Evolutionary conservation across 495 filamentous ascomycete species (phyloP), one percentile per base, ranked within the genome.

Genomic region (Amorphotheca resinae): DNA sequence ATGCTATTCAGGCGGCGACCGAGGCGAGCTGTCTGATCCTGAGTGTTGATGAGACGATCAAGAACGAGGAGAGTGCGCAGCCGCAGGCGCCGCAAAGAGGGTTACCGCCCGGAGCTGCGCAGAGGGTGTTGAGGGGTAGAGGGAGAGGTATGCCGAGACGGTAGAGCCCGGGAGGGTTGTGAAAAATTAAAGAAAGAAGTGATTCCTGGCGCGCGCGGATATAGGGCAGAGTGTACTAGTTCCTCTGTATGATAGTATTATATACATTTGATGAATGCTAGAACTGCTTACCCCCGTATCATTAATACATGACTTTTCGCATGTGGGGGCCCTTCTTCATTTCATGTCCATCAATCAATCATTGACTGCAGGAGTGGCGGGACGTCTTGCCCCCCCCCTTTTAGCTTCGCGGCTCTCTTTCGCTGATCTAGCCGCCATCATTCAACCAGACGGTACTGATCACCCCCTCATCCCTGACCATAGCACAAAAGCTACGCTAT

Each of bases 21-120:
- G 91, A 95, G 66, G 91, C 91, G 8, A 77, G 80, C 43, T 98
- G 91, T 67, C 63, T 96, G 72, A 95, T 98, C 48, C 64, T 98
- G 60, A 82, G 84, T 51, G 89, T 98, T 28, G 89, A 98, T 59
- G 89, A 98, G 75, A 95, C 89, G 14, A 95, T 98, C 61, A 84
- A 79, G 62, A 98, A 95, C 64, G 83, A 98, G 68, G 85, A 95
- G 65, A 87, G 80, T 46, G 74, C 78, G 49, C 69, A 76, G 50
- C 81, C 87, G 33, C 82, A 91, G 61, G 83, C 74, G 21, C 87
- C 87, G 1, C 69, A 74, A 35, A 70, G 81, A 57, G 74, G 82
- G 26, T 67, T 96, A 43, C 91, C 89, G 9, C 86, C 87, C 1
- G 91, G 91, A 55, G 88, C 91, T 25, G 89, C 89, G 15, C 89